A percentile compares a stretch with the other conserved stretches of the same genome.
These are phyloP conservation scores for Pythium phragmiticola DNA, from an alignment of 352 stramenopile species.

Conservation along the genomic window DNA sequence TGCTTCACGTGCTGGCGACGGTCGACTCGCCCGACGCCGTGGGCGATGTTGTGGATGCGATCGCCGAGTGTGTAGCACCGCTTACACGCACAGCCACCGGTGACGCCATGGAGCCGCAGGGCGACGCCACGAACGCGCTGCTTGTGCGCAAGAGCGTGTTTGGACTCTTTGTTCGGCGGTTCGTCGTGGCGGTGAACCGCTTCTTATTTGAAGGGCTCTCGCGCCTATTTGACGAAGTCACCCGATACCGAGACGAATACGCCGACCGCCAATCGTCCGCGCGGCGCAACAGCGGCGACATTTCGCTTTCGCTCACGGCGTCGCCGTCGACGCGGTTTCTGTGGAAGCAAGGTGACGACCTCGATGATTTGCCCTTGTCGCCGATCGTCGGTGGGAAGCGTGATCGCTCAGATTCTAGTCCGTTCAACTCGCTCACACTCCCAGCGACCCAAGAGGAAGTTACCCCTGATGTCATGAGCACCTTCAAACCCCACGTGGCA, in stretches of 20 bases:
- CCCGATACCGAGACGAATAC: slow-evolving; percentile 46
- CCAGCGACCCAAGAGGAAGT: slow-evolving; percentile 32
- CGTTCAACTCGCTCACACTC: slow-evolving; percentile 24
- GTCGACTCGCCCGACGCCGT: slow-evolving; percentile 66
- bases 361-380: slow-evolving; percentile 28
- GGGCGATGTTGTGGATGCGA: slow-evolving; percentile 61
- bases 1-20: slow-evolving; percentile 51
- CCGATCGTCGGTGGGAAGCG: slow-evolving; percentile 22
- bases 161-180: slow-evolving; percentile 67
- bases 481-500: neutral
- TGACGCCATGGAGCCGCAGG: slow-evolving; percentile 33
- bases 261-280: slow-evolving; percentile 26
- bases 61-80: slow-evolving; percentile 58
- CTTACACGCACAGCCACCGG: slow-evolving; percentile 25
- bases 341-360: slow-evolving; percentile 21
- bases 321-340: slow-evolving; percentile 27
- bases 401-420: slow-evolving; percentile 8
- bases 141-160: slow-evolving; percentile 57
- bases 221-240: slow-evolving; percentile 60
- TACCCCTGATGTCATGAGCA: slow-evolving; percentile 18
- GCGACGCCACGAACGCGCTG: slow-evolving; percentile 46
- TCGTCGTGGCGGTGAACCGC: slow-evolving; percentile 56
- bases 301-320: slow-evolving; percentile 25
- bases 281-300: slow-evolving; percentile 10
- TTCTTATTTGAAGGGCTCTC: slow-evolving; percentile 74